phyloP scores from a whole-genome alignment of 2,329 filamentous ascomycete genomes.

The Alternaria sp. region DNA sequence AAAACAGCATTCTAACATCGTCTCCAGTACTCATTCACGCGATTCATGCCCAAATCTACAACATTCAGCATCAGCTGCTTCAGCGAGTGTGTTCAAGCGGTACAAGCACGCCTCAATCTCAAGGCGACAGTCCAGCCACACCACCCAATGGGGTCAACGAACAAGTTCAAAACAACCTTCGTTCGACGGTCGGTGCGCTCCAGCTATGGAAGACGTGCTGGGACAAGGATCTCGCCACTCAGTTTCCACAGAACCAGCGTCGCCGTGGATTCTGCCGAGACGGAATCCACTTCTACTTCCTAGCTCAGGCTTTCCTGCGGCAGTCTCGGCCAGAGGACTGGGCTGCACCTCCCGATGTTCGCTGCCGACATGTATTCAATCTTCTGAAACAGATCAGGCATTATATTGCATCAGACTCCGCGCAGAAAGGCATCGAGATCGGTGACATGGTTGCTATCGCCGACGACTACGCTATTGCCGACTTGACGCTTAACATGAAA shows the following conservation, averaged over 20 bases:
- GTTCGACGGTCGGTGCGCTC: conserved; percentile 62
- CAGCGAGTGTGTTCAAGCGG: conserved; percentile 51
- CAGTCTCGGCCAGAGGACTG: conserved; percentile 64
- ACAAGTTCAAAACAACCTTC: conserved; percentile 58
- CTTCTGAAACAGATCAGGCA: conserved; percentile 67
- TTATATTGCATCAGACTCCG: conserved; percentile 70
- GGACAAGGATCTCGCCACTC: conserved; percentile 73
- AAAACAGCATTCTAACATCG: conserved; percentile 15
- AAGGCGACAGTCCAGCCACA: conserved; percentile 59
- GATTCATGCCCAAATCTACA: conserved; percentile 69
- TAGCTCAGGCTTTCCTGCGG: conserved; percentile 71
- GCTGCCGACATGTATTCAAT: conserved; percentile 68
- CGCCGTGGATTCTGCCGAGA: conserved; percentile 76
- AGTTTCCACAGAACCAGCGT: conserved; percentile 69
- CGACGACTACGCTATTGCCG: conserved; percentile 68
- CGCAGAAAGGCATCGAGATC: conserved; percentile 70
- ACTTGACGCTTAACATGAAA: conserved; percentile 75
- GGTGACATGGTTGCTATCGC: conserved; percentile 75
- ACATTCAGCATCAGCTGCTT: conserved; percentile 56
- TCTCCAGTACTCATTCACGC: conserved; percentile 69
- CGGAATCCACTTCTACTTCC: conserved; percentile 76
- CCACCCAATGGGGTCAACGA: conserved; percentile 55
- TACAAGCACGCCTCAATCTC: conserved; percentile 65
- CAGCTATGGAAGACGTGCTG: conserved; percentile 77
- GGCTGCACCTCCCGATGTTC: conserved; percentile 64